Evolutionary conservation across 2,329 filamentous ascomycete genomes (phyloP).

Genomic region (Phyllosticta citriasiana): DNA sequence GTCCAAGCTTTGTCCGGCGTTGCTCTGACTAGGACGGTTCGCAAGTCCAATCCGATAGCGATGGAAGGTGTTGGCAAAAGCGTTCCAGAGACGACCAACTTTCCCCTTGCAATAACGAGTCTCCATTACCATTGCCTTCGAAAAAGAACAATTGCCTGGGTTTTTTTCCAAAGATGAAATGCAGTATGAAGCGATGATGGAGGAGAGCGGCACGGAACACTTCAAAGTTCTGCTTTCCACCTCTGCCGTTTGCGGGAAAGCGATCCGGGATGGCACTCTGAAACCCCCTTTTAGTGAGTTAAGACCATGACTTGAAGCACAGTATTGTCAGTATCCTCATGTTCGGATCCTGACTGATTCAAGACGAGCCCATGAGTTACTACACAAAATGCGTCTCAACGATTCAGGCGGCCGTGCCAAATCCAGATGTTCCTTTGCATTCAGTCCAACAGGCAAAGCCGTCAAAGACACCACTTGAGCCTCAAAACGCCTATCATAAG

Average conservation of each 20-base stretch:
- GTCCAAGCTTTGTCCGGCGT: no score
- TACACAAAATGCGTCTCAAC: neutral
- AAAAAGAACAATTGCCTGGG: neutral
- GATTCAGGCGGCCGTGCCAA: neutral
- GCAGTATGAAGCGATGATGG: no score
- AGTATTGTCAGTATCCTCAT: neutral
- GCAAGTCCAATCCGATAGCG: neutral
- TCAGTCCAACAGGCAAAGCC: neutral
- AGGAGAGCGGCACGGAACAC: no score
- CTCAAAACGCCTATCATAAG: neutral
- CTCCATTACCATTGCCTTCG: neutral
- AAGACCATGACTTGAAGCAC: neutral
- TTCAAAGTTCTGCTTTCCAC: neutral
- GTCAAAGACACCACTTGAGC: neutral
- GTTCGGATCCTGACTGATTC: neutral
- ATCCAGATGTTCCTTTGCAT: neutral
- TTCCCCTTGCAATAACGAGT: neutral
- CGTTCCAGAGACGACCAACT: neutral
- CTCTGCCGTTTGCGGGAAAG: neutral
- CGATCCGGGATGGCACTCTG: neutral
- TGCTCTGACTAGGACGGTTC: no score
- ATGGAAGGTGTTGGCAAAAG: neutral
- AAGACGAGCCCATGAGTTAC: neutral
- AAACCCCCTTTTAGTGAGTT: neutral
- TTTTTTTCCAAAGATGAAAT: neutral